Percentiles rank a stretch among this genome's conserved stretches.
Evolutionary conservation across 2,329 filamentous ascomycete species (phyloP).

Genomic region (Paracamarosporium sp.): DNA sequence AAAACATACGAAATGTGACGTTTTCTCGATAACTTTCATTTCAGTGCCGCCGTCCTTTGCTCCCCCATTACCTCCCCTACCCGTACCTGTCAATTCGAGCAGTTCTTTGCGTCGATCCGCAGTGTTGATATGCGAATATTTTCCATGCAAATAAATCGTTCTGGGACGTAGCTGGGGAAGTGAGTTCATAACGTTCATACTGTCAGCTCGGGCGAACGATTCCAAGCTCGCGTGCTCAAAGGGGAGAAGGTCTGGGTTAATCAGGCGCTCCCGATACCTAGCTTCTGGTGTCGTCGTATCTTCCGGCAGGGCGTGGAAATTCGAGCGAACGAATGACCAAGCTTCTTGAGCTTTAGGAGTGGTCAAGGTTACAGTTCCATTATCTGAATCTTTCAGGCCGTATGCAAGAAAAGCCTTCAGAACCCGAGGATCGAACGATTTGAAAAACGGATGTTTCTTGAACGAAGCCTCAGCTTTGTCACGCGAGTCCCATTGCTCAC

Average conservation of each 20-base stretch:
- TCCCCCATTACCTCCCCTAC: conserved; percentile 21
- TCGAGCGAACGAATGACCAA: conserved; percentile 24
- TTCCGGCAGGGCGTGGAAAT: conserved; percentile 13
- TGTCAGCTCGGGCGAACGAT: conserved; percentile 13
- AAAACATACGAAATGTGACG: conserved; percentile 18
- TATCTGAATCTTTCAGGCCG: conserved; percentile 13
- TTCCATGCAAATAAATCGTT: conserved; percentile 18
- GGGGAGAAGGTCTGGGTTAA: conserved; percentile 16
- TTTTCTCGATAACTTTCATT: conserved; percentile 15
- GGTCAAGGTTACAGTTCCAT: conserved; percentile 14
- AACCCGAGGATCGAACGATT: conserved; percentile 18
- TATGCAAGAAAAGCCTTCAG: conserved; percentile 15
- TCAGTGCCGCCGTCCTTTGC: conserved; percentile 15
- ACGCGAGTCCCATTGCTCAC: conserved; percentile 23
- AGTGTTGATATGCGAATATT: conserved; percentile 20
- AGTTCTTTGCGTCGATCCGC: conserved; percentile 15
- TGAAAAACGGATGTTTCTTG: conserved; percentile 18
- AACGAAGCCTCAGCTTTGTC: conserved; percentile 17
- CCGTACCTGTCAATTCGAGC: conserved; percentile 11
- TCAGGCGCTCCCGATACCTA: conserved; percentile 14
- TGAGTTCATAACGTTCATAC: conserved; percentile 1
- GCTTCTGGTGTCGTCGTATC: conserved; percentile 13
- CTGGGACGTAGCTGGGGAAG: conserved; percentile 16
- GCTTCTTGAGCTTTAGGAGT: conserved; percentile 29
- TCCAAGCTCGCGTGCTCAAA: conserved; percentile 5